Percentiles rank a stretch among this genome's conserved stretches.
Evolutionary conservation across 805 yeast species (phyloP).

Genomic region (Torulaspora delbrueckii): DNA sequence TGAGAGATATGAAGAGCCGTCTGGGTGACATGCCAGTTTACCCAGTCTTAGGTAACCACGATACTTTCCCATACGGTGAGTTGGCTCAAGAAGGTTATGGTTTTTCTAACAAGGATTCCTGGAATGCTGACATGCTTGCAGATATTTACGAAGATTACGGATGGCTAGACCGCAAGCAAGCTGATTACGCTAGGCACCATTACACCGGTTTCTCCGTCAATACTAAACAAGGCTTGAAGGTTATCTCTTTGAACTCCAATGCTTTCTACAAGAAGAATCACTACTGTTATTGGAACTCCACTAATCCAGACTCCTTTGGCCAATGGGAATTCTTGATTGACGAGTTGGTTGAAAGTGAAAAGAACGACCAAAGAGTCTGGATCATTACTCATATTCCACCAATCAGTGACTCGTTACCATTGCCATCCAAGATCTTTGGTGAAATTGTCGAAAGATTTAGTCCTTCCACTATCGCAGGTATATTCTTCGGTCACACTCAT

Average conservation of each 20-base stretch:
- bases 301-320: constrained; percentile 58
- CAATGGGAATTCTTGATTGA: constrained; percentile 55
- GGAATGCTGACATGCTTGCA: constrained; percentile 47
- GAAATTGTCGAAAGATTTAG: constrained; percentile 62
- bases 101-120: constrained; percentile 40
- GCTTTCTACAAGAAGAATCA: constrained; percentile 61
- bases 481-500: constrained; percentile 71
- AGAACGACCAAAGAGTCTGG: constrained; percentile 62
- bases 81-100: constrained; percentile 51
- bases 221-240: constrained; percentile 53
- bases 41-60: constrained; percentile 67
- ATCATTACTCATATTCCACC: constrained; percentile 64
- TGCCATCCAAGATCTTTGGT: constrained; percentile 51
- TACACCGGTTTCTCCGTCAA: constrained; percentile 58
- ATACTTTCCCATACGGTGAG: constrained; percentile 68
- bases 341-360: constrained; percentile 59
- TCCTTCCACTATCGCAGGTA: constrained; percentile 61
- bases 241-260: constrained; percentile 62
- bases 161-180: constrained; percentile 40
- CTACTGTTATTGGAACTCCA: constrained; percentile 49
- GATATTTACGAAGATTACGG: constrained; percentile 44
- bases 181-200: constrained; percentile 41
- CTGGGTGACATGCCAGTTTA: constrained; percentile 52
- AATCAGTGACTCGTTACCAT: constrained; percentile 56
- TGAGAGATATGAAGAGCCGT: constrained; percentile 48